These are phyloP conservation scores for Solanum neorickii DNA, from an alignment of 257 asterid species.

Conservation along the genomic window DNA sequence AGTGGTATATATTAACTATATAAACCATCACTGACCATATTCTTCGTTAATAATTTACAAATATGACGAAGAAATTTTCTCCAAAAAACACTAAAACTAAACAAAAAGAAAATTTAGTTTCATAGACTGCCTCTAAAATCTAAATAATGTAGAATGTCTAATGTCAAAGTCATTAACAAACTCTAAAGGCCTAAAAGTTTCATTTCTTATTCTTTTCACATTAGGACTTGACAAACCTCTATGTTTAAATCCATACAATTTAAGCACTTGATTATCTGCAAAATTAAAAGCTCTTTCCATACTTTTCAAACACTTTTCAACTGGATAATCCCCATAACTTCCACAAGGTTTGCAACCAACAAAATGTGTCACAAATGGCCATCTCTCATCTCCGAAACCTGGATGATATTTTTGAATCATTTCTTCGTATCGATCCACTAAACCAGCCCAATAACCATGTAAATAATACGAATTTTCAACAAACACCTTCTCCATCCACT, in stretches of 20 bases:
- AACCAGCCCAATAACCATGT: conserved; percentile 37
- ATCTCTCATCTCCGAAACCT: conserved; percentile 34
- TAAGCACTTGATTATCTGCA: conserved; percentile 42
- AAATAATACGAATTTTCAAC: conserved; percentile 36
- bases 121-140: neutral
- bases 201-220: conserved; percentile 28
- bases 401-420: conserved; percentile 8
- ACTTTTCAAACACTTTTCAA: conserved; percentile 31
- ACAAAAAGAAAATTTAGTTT: neutral
- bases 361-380: conserved; percentile 52
- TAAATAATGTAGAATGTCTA: neutral
- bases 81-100: too few species aligned
- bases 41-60: too few species aligned
- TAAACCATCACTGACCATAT: too few species aligned
- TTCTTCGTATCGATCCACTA: conserved; percentile 35
- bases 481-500: conserved; percentile 34
- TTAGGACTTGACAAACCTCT: conserved; percentile 27
- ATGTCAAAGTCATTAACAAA: neutral
- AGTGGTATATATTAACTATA: too few species aligned
- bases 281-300: conserved; percentile 48
- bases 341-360: conserved; percentile 46
- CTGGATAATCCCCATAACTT: conserved; percentile 28
- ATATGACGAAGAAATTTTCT: too few species aligned
- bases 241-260: conserved; percentile 30
- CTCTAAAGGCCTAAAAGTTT: conserved; percentile 18